These are phyloP conservation scores for Friedmanniomyces simplex DNA, from an alignment of 495 filamentous ascomycete genomes.

Conservation along the genomic window DNA sequence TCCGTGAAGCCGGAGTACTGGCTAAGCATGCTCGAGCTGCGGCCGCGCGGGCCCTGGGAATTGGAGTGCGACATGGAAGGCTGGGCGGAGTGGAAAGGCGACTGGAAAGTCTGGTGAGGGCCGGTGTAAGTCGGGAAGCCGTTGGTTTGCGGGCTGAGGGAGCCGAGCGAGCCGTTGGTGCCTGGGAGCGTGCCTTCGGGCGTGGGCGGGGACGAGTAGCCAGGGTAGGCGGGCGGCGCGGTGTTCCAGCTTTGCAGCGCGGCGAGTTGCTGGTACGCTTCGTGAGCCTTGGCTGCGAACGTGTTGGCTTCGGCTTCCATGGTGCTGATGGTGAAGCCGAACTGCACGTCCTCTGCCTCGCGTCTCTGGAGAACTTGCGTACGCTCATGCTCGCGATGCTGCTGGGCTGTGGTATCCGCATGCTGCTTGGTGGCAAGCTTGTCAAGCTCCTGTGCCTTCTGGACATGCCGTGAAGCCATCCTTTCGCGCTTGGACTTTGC, in stretches of 20 bases:
- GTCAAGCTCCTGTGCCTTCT: conserved; percentile 69
- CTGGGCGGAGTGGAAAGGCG: conserved; percentile 20
- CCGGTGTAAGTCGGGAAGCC: conserved; percentile 7
- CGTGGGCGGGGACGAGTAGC: conserved; percentile 24
- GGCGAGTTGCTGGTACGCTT: conserved; percentile 35
- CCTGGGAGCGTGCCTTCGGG: conserved; percentile 30
- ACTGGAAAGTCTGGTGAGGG: conserved; percentile 23
- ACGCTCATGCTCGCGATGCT: conserved; percentile 19
- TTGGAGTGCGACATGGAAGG: conserved; percentile 15
- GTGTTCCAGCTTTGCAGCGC: conserved; percentile 57
- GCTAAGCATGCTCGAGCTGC: conserved; percentile 59
- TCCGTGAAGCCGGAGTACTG: conserved; percentile 57
- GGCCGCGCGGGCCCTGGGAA: conserved; percentile 30
- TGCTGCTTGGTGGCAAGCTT: conserved; percentile 54
- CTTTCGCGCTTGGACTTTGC: conserved; percentile 69
- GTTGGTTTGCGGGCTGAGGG: conserved; percentile 13
- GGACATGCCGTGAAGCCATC: conserved; percentile 60
- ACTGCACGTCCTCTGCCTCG: conserved; percentile 3
- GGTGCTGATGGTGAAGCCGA: background rate
- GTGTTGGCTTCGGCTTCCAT: conserved; percentile 9
- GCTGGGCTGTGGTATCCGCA: conserved; percentile 14
- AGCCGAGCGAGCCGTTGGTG: conserved; percentile 20
- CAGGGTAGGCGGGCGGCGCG: conserved; percentile 31
- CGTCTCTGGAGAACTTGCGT: conserved; percentile 9
- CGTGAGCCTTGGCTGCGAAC: conserved; percentile 1